Base-by-base conservation (phyloP, 208 protist genomes). In the Leishmania braziliensis region DNA sequence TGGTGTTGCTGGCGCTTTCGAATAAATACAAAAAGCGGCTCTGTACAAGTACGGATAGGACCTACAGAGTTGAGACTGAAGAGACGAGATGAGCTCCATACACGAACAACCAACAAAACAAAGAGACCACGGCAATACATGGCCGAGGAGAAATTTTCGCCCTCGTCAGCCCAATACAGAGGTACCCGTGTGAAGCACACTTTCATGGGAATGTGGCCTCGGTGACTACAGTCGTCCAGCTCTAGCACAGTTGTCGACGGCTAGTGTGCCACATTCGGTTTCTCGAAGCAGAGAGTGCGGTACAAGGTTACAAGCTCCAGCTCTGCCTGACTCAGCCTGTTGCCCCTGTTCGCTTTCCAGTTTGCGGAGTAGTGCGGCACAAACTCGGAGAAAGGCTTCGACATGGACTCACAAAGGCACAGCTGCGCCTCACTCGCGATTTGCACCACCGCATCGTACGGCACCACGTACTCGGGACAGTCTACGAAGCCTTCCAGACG, bases 401-500 rank as follows among this genome's bases (percentile, higher is more conserved):
- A 88, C 58, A 84, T 62, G 16, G 82, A 63, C 0, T 58, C 36
- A 51, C 74, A 82, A 12, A 85, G 71, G 29, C 53, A 62, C 50
- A 95, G 48, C 1, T 82, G 79, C 0, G 77, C 39, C n/a, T 76
- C 78, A 0, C 39, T 62, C 0, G 90, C 88, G 50, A 79, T 73
- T 33, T 75, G 39, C 46, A 74, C 79, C 12, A 97, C 70, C 29
- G 86, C 78, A 4, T 84, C 78, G 23, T 87, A 54, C 51, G 92
- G 90, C 16, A 96, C 94, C 16, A 96, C 90, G 71, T 94, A 97
- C 85, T 97, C 92, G 18, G 88, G 78, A 82, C 94, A 96, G 79
- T 97, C 92, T 6, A 97, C 94, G 86, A 97, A 97, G n/a, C 93
- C 94, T 0, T 95, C 84, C n/a, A 97, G 84, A 3, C 66, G 62